These are phyloP conservation scores for Fusarium nanum DNA, from an alignment of 2,329 filamentous ascomycete genomes.

Conservation along the genomic window DNA sequence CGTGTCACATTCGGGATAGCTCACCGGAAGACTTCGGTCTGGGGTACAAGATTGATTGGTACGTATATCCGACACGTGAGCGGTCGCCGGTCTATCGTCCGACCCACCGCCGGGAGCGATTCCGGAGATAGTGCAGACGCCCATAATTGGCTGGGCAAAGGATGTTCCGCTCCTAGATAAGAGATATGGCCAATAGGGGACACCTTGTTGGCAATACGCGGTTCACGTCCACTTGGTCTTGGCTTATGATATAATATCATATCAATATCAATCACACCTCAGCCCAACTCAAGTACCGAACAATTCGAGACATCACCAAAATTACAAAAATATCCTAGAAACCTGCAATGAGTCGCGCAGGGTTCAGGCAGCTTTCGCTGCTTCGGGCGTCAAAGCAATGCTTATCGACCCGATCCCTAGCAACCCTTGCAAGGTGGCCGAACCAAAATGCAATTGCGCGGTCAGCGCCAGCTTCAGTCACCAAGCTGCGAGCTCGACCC, in stretches of 20 bases:
- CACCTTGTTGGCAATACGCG: conserved; percentile 26
- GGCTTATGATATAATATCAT: conserved; percentile 23
- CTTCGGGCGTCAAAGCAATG: conserved; percentile 31
- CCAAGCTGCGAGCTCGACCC: conserved; percentile 9
- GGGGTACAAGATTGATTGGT: conserved; percentile 13
- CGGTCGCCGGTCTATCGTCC: conserved; percentile 22
- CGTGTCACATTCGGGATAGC: conserved; percentile 18
- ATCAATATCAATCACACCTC: conserved; percentile 4
- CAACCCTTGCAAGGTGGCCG: conserved; percentile 17
- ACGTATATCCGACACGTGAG: conserved; percentile 28
- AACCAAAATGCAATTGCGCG: conserved; percentile 7
- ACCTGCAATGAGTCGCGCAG: conserved; percentile 27
- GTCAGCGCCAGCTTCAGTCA: neutral
- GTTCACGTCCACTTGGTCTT: conserved; percentile 1
- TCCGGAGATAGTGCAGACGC: neutral
- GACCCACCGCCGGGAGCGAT: conserved; percentile 26
- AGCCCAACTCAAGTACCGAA: conserved; percentile 1
- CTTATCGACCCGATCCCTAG: conserved; percentile 30
- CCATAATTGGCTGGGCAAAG: conserved; percentile 5
- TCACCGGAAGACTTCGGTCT: conserved; percentile 29
- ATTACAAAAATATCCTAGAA: neutral
- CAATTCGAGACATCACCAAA: neutral
- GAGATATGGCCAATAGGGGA: conserved; percentile 18
- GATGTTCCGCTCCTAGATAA: conserved; percentile 31
- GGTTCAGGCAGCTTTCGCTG: conserved; percentile 38